phyloP scores from a whole-genome alignment of 805 yeast genomes.

The Blastobotrys muscicola region DNA sequence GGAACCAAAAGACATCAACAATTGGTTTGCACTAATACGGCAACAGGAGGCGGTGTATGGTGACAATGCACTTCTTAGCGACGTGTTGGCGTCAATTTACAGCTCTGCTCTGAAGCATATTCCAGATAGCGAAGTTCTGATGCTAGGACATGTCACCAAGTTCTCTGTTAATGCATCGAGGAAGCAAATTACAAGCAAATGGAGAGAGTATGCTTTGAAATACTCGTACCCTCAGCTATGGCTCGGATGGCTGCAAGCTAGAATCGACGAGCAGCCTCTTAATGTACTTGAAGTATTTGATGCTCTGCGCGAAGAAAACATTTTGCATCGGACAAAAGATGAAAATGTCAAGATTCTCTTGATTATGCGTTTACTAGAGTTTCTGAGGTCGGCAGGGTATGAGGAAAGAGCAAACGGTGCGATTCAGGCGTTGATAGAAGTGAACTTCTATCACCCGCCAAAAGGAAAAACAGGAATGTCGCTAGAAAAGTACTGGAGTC shows the following conservation, averaged over 20 bases:
- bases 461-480: slow-evolving; percentile 1
- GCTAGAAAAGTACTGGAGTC: slow-evolving; percentile 15
- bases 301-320: background rate
- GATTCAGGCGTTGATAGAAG: slow-evolving; percentile 16
- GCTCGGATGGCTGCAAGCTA: background rate
- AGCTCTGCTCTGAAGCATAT: background rate
- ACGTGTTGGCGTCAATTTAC: background rate
- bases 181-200: background rate
- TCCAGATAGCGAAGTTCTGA: background rate
- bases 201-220: background rate
- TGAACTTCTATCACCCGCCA: slow-evolving; percentile 9
- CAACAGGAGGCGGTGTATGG: background rate
- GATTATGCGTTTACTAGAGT: slow-evolving; percentile 1
- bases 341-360: slow-evolving; percentile 4
- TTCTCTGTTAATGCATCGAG: background rate
- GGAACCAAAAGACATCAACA: background rate
- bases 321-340: background rate
- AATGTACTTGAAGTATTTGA: background rate
- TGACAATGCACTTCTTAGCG: background rate
- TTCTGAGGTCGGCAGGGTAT: slow-evolving; percentile 14
- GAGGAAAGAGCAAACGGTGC: slow-evolving; percentile 15
- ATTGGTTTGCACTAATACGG: background rate
- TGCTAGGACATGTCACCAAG: background rate
- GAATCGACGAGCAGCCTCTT: background rate
- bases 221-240: background rate